Conservation (phyloP, 345 rosid genomes). For the Rubroshorea leprosula region DNA sequence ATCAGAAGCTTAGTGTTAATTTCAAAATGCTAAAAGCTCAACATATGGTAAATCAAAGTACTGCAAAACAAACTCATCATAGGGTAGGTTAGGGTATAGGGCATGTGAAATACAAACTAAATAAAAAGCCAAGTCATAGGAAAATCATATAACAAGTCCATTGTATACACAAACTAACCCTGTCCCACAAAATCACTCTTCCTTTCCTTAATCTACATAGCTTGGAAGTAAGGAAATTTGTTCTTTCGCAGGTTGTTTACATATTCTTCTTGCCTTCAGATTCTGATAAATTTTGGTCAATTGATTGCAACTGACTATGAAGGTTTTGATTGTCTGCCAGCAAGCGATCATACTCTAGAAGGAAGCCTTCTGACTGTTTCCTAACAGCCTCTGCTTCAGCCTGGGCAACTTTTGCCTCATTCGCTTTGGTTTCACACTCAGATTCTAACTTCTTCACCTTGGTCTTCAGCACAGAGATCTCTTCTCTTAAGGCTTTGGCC, state of each 20-base stretch:
- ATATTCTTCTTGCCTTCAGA: slow-evolving; percentile 45
- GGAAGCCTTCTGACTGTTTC: slow-evolving; percentile 70
- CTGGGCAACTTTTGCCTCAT: slow-evolving; percentile 51
- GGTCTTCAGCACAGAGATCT: slow-evolving; percentile 33
- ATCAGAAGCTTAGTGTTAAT: too few relatives aligned
- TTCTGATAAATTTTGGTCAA: slow-evolving; percentile 30
- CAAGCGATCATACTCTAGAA: slow-evolving; percentile 61
- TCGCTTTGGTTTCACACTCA: slow-evolving; percentile 40
- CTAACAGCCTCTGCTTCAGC: slow-evolving; percentile 56
- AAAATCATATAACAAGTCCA: too few relatives aligned
- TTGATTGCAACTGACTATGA: slow-evolving; percentile 53
- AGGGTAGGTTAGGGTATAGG: too few relatives aligned
- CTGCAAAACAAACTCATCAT: too few relatives aligned
- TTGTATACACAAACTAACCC: too few relatives aligned
- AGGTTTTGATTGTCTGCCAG: slow-evolving; percentile 73
- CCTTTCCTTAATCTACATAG: too few relatives aligned
- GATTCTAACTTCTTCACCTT: slow-evolving; percentile 48
- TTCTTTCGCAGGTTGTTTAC: slow-evolving; percentile 10
- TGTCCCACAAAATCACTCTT: too few relatives aligned
- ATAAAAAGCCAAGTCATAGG: too few relatives aligned
- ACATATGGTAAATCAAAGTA: too few relatives aligned
- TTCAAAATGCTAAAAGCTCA: too few relatives aligned
- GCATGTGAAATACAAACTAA: too few relatives aligned
- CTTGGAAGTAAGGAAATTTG: too few relatives aligned
- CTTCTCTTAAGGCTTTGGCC: slow-evolving; percentile 41